These are phyloP conservation scores for Aspergillus ellipticus DNA, from an alignment of 495 filamentous ascomycete species.

Conservation along the genomic window DNA sequence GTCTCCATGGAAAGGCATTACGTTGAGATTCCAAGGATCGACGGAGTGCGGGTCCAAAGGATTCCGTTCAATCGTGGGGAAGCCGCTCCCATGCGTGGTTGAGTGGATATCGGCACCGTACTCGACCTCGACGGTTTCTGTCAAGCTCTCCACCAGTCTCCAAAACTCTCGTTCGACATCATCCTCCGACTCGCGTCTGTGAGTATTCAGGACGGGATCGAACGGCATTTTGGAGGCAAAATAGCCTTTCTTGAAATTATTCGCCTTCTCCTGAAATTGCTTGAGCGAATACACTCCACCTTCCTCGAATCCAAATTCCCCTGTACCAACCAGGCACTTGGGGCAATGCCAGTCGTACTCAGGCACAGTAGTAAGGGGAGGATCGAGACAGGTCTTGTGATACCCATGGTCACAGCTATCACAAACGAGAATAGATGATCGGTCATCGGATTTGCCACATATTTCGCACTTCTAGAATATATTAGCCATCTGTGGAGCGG, in stretches of 20 bases:
- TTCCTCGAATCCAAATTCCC: constrained; percentile 97
- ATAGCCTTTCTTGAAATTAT: constrained; percentile 88
- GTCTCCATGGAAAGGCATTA: constrained; percentile 84
- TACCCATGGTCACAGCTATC: constrained; percentile 91
- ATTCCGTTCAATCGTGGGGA: constrained; percentile 91
- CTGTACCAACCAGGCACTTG: constrained; percentile 90
- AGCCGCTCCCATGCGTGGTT: constrained; percentile 95
- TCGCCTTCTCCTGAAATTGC: constrained; percentile 95
- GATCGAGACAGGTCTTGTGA: constrained; percentile 85
- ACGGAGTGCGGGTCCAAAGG: constrained; percentile 79
- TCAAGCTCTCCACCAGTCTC: constrained; percentile 85
- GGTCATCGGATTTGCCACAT: constrained; percentile 81
- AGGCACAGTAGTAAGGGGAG: constrained; percentile 70
- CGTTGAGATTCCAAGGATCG: constrained; percentile 96
- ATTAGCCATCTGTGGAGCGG: constrained; percentile 6
- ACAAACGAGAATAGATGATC: constrained; percentile 68
- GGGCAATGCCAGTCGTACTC: constrained; percentile 97
- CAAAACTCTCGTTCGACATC: constrained; percentile 98
- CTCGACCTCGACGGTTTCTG: constrained; percentile 95
- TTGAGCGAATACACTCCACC: constrained; percentile 92
- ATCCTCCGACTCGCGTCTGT: constrained; percentile 81
- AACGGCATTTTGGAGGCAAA: constrained; percentile 89
- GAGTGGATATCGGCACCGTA: constrained; percentile 99
- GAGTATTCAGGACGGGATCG: constrained; percentile 76
- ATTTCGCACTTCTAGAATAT: constrained; percentile 70